Conservation (phyloP, 768 basidiomycete species). For the Chlorophyllum brunneum region DNA sequence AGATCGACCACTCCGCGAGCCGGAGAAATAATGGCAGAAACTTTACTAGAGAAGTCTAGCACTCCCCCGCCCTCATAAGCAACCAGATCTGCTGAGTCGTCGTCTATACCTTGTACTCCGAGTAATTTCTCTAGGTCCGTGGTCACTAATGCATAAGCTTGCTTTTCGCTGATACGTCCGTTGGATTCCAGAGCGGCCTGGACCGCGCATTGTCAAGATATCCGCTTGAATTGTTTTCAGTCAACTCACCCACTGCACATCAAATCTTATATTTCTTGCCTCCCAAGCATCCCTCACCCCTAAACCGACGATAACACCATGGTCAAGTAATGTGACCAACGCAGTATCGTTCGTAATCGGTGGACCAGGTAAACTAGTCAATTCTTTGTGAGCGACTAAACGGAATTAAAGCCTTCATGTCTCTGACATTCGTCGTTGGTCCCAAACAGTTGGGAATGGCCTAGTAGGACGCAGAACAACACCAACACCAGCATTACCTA, state of each 20-base stretch:
- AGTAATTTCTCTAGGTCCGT: conserved; percentile 39
- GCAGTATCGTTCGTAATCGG: conserved; percentile 63
- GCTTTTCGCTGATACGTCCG: conserved; percentile 34
- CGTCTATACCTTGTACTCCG: conserved; percentile 36
- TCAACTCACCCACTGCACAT: conserved; percentile 68
- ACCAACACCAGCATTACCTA: conserved; percentile 46
- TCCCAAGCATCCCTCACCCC: conserved; percentile 67
- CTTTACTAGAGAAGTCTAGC: conserved; percentile 52
- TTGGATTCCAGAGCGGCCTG: conserved; percentile 47
- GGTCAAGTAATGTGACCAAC: conserved; percentile 58
- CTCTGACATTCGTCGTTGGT: conserved; percentile 58
- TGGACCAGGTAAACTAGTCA: conserved; percentile 60
- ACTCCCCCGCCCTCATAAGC: conserved; percentile 55
- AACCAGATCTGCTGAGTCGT: conserved; percentile 54
- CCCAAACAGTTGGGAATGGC: conserved; percentile 73
- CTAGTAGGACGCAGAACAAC: conserved; percentile 53
- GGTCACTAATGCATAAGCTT: conserved; percentile 42
- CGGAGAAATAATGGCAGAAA: conserved; percentile 53
- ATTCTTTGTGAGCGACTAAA: neutral
- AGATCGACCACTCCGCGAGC: conserved; percentile 49
- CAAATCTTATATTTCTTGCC: conserved; percentile 73
- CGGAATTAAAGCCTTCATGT: neutral
- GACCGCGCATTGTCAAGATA: conserved; percentile 6
- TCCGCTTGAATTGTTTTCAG: neutral
- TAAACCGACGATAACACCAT: conserved; percentile 80